Evolutionary conservation across 148 eudicot genomes (phyloP), one percentile per base, ranked within the genome.

Genomic region (Camellia japonica): DNA sequence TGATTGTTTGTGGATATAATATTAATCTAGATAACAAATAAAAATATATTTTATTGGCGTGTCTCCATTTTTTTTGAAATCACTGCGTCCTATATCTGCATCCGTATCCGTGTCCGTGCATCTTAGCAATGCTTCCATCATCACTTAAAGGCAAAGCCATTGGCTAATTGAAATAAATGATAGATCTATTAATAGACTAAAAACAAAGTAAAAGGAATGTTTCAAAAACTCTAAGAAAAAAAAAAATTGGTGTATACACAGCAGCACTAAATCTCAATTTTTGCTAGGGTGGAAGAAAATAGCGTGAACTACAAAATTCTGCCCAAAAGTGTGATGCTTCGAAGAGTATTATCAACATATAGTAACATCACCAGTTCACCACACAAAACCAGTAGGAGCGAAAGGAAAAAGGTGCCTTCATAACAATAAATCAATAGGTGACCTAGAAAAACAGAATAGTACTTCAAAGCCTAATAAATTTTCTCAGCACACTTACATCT

Each of bases 401-500:
- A 74, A 74, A 9, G 49, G 30, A 20, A 43, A 19, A 46, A 20
- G 13, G n/a, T 4, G 52, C 52, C 58, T 52, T 47, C 5, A 58
- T 9, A 73, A 30, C n/a, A 15, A 2, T 2, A 59, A 19, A 60
- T 38, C 7, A 75, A 75, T 58, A 7, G 16, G 64, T 58, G 30
- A 59, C n/a, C 6, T 18, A 18, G 12, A 56, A 14, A 56, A 5
- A 1, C n/a, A 42, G 38, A 49, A 49, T 30, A 46, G 79, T 42
- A 46, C 56, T 80, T 20, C 19, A 80, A 30, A 68, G 73, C 42
- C 56, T 58, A 20, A 67, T n/a, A 51, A 63, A 13, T 58, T 68
- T 80, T 65, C 54, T n/a, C 64, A 80, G 76, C 65, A 78, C 64
- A 87, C 94, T 89, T 91, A 95, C 99, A 86, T 95, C 99, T 84